phyloP scores from a whole-genome alignment of 2,329 filamentous ascomycete genomes.

The Phoma sp. region DNA sequence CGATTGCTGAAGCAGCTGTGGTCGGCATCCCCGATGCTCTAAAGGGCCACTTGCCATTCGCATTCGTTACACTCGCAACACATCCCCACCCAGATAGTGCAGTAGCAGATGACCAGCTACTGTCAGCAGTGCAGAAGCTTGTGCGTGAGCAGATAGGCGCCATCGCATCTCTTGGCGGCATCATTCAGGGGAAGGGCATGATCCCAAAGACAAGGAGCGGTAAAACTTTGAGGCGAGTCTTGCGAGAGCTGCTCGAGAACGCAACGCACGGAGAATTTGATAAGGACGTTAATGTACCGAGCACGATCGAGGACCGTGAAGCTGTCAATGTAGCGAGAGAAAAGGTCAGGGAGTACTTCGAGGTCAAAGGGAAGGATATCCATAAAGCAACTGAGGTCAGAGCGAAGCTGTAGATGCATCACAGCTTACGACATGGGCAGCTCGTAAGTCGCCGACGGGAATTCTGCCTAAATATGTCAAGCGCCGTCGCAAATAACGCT shows the following conservation, averaged over 20 bases:
- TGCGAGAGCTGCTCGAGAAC: conserved; percentile 85
- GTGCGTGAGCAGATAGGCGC: conserved; percentile 84
- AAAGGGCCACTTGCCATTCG: conserved; percentile 91
- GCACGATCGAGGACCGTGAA: conserved; percentile 80
- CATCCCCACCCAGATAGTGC: conserved; percentile 60
- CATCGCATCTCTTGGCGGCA: conserved; percentile 83
- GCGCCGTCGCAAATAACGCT: too few species aligned
- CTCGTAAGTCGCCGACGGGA: too few species aligned
- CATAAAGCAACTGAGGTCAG: conserved; percentile 47
- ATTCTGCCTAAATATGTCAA: too few species aligned
- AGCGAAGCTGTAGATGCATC: conserved; percentile 49
- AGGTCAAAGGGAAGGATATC: conserved; percentile 48
- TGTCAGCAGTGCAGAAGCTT: conserved; percentile 70
- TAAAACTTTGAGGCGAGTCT: conserved; percentile 82
- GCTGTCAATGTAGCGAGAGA: conserved; percentile 76
- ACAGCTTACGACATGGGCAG: background rate
- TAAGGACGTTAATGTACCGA: conserved; percentile 74
- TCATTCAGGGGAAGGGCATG: conserved; percentile 83
- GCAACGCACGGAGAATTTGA: conserved; percentile 75
- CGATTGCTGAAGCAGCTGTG: conserved; percentile 82
- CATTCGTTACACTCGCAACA: conserved; percentile 73
- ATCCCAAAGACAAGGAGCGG: conserved; percentile 93
- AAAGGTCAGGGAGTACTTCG: conserved; percentile 79
- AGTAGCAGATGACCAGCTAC: conserved; percentile 56
- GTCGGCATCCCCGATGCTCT: conserved; percentile 83